phyloP scores from a whole-genome alignment of 225 moss, liverwort and hornwort genomes.

The Rhytidiadelphus loreus region DNA sequence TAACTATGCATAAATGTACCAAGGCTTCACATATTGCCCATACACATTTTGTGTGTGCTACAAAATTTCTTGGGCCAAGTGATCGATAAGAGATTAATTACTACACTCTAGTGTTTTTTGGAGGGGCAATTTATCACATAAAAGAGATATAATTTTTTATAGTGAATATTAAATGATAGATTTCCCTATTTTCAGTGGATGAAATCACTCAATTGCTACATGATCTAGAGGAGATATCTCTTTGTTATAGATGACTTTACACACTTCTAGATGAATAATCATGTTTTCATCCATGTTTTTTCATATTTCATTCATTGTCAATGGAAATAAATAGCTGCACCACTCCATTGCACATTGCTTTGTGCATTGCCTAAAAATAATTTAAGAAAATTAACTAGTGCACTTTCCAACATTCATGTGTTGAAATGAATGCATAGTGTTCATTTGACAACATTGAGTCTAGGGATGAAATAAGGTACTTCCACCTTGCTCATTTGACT shows the following conservation, averaged over 20 bases:
- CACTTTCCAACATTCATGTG: too few species aligned
- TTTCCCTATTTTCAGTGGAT: too few species aligned
- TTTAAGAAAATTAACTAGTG: too few species aligned
- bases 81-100: neutral
- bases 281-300: too few species aligned
- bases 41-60: rapidly evolving
- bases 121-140: neutral
- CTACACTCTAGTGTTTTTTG: rapidly evolving
- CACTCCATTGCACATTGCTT: too few species aligned
- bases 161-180: neutral
- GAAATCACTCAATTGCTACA: neutral
- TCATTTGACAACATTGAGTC: too few species aligned
- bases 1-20: rapidly evolving
- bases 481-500: too few species aligned
- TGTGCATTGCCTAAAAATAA: too few species aligned
- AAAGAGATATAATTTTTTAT: neutral
- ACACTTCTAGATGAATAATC: neutral
- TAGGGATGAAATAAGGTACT: too few species aligned
- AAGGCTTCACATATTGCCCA: rapidly evolving
- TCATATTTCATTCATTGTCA: too few species aligned
- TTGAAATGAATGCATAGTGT: too few species aligned
- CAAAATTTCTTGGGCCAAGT: neutral
- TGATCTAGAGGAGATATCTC: neutral
- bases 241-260: neutral
- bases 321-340: too few species aligned